A percentile compares a stretch with the other conserved stretches of the same genome.
These are phyloP conservation scores for Cladophialophora bantiana DNA, from an alignment of 2,329 filamentous ascomycete genomes.

Conservation along the genomic window DNA sequence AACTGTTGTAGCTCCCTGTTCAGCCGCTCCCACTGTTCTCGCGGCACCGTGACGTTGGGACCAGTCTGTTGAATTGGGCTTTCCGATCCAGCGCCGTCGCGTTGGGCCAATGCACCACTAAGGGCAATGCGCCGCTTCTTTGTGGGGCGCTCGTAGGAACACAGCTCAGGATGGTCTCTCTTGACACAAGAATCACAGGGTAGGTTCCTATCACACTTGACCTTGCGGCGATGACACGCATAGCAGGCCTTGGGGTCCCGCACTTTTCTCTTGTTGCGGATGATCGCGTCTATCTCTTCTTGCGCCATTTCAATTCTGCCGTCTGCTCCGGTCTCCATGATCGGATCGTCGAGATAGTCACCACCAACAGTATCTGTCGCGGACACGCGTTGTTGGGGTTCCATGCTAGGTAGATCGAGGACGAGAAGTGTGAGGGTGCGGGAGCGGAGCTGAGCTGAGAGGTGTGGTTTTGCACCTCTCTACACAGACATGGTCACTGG, in stretches of 20 bases:
- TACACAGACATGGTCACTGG: conserved; percentile 1
- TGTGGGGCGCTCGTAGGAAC: conserved; percentile 57
- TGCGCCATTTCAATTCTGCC: conserved; percentile 49
- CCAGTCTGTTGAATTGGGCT: conserved; percentile 34
- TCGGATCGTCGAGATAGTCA: conserved; percentile 35
- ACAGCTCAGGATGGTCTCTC: conserved; percentile 57
- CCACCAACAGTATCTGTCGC: conserved; percentile 9
- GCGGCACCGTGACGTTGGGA: conserved; percentile 39
- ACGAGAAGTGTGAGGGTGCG: neutral
- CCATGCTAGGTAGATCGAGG: conserved; percentile 20
- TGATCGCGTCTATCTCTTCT: conserved; percentile 56
- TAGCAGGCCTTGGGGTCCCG: conserved; percentile 52
- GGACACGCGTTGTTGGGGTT: conserved; percentile 23
- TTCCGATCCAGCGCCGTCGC: conserved; percentile 27
- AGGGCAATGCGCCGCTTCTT: conserved; percentile 51
- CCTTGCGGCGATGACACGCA: conserved; percentile 42
- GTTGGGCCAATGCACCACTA: conserved; percentile 24
- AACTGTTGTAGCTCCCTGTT: conserved; percentile 37
- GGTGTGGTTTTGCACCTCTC: neutral
- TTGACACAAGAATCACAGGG: conserved; percentile 59
- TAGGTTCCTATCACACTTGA: conserved; percentile 58
- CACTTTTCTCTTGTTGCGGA: conserved; percentile 56
- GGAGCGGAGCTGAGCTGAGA: conserved; percentile 12
- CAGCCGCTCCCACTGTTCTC: conserved; percentile 41
- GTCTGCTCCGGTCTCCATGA: conserved; percentile 25